Evolutionary conservation across 495 filamentous ascomycete genomes (phyloP), one percentile per base, ranked within the genome.

Genomic region (Lichenothelia convexa): DNA sequence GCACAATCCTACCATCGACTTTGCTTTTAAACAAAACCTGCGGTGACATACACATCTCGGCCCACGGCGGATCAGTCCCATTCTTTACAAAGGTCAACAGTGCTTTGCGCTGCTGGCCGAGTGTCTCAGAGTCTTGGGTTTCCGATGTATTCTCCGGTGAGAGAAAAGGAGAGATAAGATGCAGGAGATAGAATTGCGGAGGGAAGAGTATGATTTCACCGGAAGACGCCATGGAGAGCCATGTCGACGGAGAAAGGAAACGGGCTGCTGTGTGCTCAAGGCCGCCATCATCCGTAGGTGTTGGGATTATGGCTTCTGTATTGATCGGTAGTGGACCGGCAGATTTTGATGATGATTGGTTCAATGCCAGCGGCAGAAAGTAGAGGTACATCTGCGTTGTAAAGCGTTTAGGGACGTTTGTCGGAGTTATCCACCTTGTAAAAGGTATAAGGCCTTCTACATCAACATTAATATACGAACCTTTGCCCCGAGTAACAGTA

Each of bases 331-430:
- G 27, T 8, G 46, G 42, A 12, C 17, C 23, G 24, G 11, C 42
- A 7, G 57, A 27, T 1, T 45, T 34, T 18, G 58, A 54, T 38
- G 58, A 46, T 16, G 57, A 53, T n/a, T n/a, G n/a, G n/a, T n/a
- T n/a, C n/a, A n/a, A n/a, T n/a, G n/a, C n/a, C 0, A 85, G 58
- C 0, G 89, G 85, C n/a, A 93, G 64, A 58, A 93, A 78, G 54
- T 93, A 89, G 5, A 97, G 48, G 50, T 95, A 97, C 85, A 97
- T 93, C 50, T 93, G 84, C 5, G 85, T 93, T 1, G 78, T 78
- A 51, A 82, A 97, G 15, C 89, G 68, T 47, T 73, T 78, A 1
- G 73, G 67, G 2, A 76, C 56, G 42, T 68, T 65, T 2, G 61
- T 56, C 0, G 89, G 89, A 2, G 89, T 95, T 27, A 94, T 66